phyloP scores from a whole-genome alignment of 2,329 filamentous ascomycete genomes.

The Neocatenulostroma microsporum region DNA sequence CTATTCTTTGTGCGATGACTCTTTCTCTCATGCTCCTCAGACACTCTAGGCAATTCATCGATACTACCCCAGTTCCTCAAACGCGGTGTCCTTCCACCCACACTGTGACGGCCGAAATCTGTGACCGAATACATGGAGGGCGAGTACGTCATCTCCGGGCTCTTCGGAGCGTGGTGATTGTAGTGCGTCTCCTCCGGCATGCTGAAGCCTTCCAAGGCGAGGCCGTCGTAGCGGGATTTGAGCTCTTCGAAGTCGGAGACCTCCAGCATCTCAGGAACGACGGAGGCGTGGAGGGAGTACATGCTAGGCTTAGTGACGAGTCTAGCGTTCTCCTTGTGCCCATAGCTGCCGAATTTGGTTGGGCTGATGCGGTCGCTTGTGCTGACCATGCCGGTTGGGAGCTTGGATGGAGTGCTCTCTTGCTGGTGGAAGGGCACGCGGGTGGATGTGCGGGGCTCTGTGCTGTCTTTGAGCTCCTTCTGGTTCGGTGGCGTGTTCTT shows the following conservation, averaged over 20 bases:
- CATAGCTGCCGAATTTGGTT: slow-evolving; percentile 20
- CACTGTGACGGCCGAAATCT: not conserved
- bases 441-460: slow-evolving; percentile 1
- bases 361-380: slow-evolving; percentile 16
- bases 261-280: slow-evolving; percentile 20
- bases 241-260: slow-evolving; percentile 19
- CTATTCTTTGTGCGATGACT: slow-evolving; percentile 9
- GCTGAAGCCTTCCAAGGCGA: slow-evolving; percentile 25
- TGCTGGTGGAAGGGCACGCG: slow-evolving; percentile 7
- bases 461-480: slow-evolving; percentile 1
- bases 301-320: slow-evolving; percentile 25
- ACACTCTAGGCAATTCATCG: slow-evolving; percentile 8
- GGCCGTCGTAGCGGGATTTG: slow-evolving; percentile 20
- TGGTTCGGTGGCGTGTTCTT: slow-evolving; percentile 36
- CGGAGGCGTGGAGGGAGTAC: slow-evolving; percentile 24
- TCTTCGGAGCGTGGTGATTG: slow-evolving; percentile 7
- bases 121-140: slow-evolving; percentile 23
- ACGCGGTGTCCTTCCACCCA: slow-evolving; percentile 1
- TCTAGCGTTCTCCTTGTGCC: slow-evolving; percentile 13
- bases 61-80: slow-evolving; percentile 2
- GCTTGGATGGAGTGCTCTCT: slow-evolving; percentile 4
- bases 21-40: not conserved
- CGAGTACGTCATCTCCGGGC: slow-evolving; percentile 15
- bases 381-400: slow-evolving; percentile 12
- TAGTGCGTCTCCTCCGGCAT: slow-evolving; percentile 18